A percentile compares a stretch with the other conserved stretches of the same genome.
These are phyloP conservation scores for Ascochyta koolunga DNA, from an alignment of 2,329 filamentous ascomycete genomes.

Conservation along the genomic window DNA sequence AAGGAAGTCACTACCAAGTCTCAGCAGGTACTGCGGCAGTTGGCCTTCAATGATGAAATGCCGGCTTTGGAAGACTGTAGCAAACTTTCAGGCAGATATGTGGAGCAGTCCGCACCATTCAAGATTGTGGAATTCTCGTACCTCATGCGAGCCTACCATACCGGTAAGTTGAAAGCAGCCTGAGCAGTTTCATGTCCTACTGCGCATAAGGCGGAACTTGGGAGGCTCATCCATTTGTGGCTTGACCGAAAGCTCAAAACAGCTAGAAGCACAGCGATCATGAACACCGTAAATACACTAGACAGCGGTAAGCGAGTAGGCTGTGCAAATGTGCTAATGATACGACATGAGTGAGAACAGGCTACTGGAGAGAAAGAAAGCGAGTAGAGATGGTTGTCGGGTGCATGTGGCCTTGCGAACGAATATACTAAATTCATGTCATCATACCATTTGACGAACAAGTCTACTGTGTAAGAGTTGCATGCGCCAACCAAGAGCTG, in stretches of 20 bases:
- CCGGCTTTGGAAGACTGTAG: neutral
- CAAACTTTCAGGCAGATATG: neutral
- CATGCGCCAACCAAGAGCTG: neutral
- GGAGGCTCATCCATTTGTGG: constrained; percentile 12
- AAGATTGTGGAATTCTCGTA: neutral
- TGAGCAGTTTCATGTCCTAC: neutral
- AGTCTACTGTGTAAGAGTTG: neutral
- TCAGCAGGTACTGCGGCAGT: neutral
- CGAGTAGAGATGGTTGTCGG: neutral
- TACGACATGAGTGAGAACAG: neutral
- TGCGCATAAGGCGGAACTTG: constrained; percentile 27
- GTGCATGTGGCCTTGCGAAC: neutral
- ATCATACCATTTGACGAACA: neutral
- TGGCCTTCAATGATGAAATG: neutral
- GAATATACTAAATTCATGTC: neutral
- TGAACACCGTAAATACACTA: constrained; percentile 7
- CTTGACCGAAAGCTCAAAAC: constrained; percentile 13
- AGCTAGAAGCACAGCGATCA: constrained; percentile 5
- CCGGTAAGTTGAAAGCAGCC: neutral
- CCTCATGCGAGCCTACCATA: neutral
- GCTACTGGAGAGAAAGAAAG: neutral
- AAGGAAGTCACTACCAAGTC: neutral
- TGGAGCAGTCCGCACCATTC: neutral
- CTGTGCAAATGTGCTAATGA: neutral
- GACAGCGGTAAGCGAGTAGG: constrained; percentile 14